Evolutionary conservation across 192 early-diverging fungal genomes (phyloP), one percentile per base, ranked within the genome.

Genomic region (Pilaira anomala): DNA sequence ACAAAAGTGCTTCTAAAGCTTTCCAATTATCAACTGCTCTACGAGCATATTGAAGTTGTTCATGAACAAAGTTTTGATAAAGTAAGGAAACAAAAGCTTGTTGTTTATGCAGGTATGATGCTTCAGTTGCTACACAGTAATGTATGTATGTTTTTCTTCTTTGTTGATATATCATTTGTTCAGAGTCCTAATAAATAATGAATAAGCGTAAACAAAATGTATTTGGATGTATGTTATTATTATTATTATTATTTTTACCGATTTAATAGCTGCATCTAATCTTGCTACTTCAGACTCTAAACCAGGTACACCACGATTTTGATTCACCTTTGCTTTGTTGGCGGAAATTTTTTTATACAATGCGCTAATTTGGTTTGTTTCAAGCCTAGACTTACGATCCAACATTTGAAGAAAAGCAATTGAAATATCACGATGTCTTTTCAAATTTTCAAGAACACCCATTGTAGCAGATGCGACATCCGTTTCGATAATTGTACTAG

Each of bases 361-460:
- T 13, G 62, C 65, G 49, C 87, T 85, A 8, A 82, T 65, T 3
- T 61, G 80, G 18, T 85, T 76, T 5, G 62, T 67, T 18, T 73
- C 59, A 14, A 83, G 63, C 14, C 73, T 63, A 42, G 83, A 74
- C 36, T 74, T 74, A 33, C 87, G 62, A 30, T 74, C 72, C 11
- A 85, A 58, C 9, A 84, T 58, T 45, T 83, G 80, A 65, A 60
- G 24, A 18, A 58, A 48, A 11, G 84, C 80, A 22, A 82, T 64
- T 28, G 87, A 67, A 8, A 88, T 62, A 53, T 88, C 86, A 12
- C 85, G 78, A 41, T 88, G 82, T 46, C 79, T 67, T 62, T 88
- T 88, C 48, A 89, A 30, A 57, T 59, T 75, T 45, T 89, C 87
- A 2, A 87, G 55, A 59, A 85, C 68, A 1, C 63, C 72, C 7